These are phyloP conservation scores for Podochytrium sp. DNA, from an alignment of 192 early-diverging fungal species.

Conservation along the genomic window DNA sequence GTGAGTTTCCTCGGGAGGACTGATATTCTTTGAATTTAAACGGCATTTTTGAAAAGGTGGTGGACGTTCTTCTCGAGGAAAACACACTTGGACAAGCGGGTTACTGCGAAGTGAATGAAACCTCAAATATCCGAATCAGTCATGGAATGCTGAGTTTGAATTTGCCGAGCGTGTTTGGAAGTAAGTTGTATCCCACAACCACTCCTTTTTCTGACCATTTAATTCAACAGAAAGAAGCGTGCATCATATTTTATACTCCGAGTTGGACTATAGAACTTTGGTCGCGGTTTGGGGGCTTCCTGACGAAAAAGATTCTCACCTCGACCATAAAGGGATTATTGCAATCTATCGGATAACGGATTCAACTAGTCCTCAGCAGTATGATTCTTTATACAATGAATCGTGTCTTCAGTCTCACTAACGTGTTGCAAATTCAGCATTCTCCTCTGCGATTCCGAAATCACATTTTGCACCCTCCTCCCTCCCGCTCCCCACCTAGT, in stretches of 20 bases:
- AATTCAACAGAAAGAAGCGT: conserved; percentile 25
- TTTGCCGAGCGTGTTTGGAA: conserved; percentile 16
- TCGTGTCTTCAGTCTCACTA: background rate
- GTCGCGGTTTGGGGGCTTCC: conserved; percentile 27
- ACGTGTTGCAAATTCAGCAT: conserved; percentile 25
- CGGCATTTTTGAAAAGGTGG: no score
- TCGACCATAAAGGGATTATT: conserved; percentile 35
- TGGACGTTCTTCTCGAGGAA: conserved; percentile 50
- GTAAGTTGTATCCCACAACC: conserved; percentile 15
- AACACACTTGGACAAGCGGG: conserved; percentile 32
- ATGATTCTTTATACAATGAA: background rate
- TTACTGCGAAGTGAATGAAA: conserved; percentile 9
- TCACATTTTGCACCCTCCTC: conserved; percentile 29
- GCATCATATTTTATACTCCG: conserved; percentile 26
- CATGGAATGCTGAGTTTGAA: conserved; percentile 36
- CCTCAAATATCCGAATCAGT: conserved; percentile 34
- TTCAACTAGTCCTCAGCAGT: conserved; percentile 37
- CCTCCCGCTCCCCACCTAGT: conserved; percentile 40
- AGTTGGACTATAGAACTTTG: conserved; percentile 36
- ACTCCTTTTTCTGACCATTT: background rate
- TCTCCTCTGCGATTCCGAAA: conserved; percentile 37
- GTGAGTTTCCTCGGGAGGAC: conserved; percentile 28
- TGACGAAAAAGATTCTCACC: background rate
- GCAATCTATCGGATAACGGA: conserved; percentile 45
- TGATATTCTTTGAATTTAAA: no score